A percentile compares a stretch with the other conserved stretches of the same genome.
Conservation (phyloP, 805 yeast species). For the Saccharomycopsis sp. region DNA sequence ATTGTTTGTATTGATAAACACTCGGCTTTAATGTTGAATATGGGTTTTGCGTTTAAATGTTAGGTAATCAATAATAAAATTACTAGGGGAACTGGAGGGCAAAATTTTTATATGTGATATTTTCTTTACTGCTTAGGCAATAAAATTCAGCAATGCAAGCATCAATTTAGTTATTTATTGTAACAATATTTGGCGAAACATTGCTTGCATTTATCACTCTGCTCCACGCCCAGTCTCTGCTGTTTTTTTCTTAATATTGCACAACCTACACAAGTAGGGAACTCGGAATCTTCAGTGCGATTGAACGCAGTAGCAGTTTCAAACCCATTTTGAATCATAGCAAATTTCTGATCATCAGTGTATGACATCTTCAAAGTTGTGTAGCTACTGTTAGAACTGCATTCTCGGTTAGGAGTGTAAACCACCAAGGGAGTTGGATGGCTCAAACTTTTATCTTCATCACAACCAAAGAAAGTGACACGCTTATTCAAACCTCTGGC, state of each 20-base stretch:
- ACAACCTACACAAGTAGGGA: constrained; percentile 72
- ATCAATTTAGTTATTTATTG: constrained; percentile 35
- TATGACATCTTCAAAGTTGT: constrained; percentile 64
- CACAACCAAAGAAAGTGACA: constrained; percentile 83
- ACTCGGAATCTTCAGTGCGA: constrained; percentile 57
- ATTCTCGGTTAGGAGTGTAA: constrained; percentile 68
- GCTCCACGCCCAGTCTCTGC: constrained; percentile 54
- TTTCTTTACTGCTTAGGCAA: neutral
- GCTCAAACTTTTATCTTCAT: constrained; percentile 50
- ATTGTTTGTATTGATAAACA: too few species aligned
- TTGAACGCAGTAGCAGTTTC: constrained; percentile 60
- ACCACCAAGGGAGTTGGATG: constrained; percentile 65
- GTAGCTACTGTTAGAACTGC: constrained; percentile 58
- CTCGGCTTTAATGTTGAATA: too few species aligned
- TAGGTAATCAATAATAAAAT: too few species aligned
- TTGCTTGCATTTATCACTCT: constrained; percentile 55
- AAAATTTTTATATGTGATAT: too few species aligned
- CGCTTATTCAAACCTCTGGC: constrained; percentile 54
- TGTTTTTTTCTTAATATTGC: constrained; percentile 73
- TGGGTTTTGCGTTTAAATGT: too few species aligned
- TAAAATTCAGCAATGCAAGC: neutral
- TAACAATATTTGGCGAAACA: constrained; percentile 75
- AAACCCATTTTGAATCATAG: constrained; percentile 65
- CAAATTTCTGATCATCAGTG: constrained; percentile 44
- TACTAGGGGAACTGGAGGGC: neutral